Percentiles rank a stretch among this genome's conserved stretches.
Evolutionary conservation across 1,139 yeast genomes (phyloP).

Genomic region (Sugiyamaella japonica): DNA sequence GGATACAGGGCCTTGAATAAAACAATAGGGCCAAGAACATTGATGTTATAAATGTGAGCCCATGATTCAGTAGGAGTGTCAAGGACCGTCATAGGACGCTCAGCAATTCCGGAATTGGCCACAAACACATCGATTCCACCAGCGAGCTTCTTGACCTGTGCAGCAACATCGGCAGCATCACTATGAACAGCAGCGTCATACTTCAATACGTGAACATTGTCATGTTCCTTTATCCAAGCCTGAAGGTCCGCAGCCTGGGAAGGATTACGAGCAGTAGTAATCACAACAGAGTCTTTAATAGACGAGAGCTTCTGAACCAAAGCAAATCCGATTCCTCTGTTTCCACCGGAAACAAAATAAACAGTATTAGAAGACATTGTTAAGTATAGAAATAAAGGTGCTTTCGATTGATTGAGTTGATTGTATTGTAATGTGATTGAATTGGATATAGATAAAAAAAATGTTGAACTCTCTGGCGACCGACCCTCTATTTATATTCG

Average conservation of each 20-base stretch:
- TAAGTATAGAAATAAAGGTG: not conserved
- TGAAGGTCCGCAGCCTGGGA: slow-evolving; percentile 7
- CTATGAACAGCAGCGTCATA: slow-evolving; percentile 28
- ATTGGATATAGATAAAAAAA: not conserved
- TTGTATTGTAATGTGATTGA: not conserved
- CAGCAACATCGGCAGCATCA: slow-evolving; percentile 26
- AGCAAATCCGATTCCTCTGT: slow-evolving; percentile 42
- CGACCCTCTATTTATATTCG: not conserved
- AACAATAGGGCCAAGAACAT: slow-evolving; percentile 40
- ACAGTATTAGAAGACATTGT: slow-evolving; percentile 14
- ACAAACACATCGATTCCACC: slow-evolving; percentile 50
- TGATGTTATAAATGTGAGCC: slow-evolving; percentile 32
- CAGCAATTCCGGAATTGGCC: slow-evolving; percentile 48
- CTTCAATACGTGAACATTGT: slow-evolving; percentile 30
- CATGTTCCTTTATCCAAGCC: slow-evolving; percentile 24
- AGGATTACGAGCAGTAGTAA: slow-evolving; percentile 37
- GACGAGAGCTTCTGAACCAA: slow-evolving; percentile 27
- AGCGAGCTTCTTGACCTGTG: slow-evolving; percentile 28
- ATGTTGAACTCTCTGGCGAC: too few species aligned
- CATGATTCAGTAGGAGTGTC: slow-evolving; percentile 29
- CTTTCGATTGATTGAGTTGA: too few species aligned
- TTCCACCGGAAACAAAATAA: slow-evolving; percentile 20
- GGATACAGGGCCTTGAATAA: slow-evolving; percentile 31
- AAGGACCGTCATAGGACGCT: not conserved
- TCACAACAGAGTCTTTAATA: slow-evolving; percentile 32